phyloP scores from a whole-genome alignment of 2,329 filamentous ascomycete species.

The Claviceps sp. region DNA sequence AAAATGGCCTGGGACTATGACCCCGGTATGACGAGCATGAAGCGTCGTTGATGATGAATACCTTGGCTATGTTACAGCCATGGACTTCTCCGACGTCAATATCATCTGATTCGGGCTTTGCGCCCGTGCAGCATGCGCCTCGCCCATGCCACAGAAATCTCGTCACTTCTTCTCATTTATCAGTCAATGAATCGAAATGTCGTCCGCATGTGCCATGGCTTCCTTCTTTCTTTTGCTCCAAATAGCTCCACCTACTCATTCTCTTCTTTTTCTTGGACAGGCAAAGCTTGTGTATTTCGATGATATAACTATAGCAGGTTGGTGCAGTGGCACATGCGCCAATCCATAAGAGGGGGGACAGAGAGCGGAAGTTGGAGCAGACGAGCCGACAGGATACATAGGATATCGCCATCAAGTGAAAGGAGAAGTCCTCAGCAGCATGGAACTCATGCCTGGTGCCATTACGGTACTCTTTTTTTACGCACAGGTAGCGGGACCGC shows the following conservation, averaged over 20 bases:
- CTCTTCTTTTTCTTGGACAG: background rate
- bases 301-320: background rate
- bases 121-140: background rate
- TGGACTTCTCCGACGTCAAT: background rate
- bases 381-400: background rate
- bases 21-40: conserved; percentile 17
- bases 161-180: background rate
- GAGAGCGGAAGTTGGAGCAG: background rate
- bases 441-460: background rate
- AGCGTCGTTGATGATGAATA: conserved; percentile 12
- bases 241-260: too few relatives aligned
- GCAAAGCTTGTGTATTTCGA: too few relatives aligned
- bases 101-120: background rate
- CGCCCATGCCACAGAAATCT: background rate
- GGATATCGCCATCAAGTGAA: background rate
- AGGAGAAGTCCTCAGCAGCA: background rate
- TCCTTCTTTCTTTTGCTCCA: too few relatives aligned
- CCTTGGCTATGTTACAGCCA: background rate
- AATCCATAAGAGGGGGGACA: background rate
- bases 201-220: background rate
- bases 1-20: conserved; percentile 51
- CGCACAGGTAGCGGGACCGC: background rate
- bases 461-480: background rate
- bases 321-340: background rate
- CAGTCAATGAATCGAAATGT: background rate